Evolutionary conservation across 768 basidiomycete genomes (phyloP), one percentile per base, ranked within the genome.

Genomic region (Aureoboletus auriporus): DNA sequence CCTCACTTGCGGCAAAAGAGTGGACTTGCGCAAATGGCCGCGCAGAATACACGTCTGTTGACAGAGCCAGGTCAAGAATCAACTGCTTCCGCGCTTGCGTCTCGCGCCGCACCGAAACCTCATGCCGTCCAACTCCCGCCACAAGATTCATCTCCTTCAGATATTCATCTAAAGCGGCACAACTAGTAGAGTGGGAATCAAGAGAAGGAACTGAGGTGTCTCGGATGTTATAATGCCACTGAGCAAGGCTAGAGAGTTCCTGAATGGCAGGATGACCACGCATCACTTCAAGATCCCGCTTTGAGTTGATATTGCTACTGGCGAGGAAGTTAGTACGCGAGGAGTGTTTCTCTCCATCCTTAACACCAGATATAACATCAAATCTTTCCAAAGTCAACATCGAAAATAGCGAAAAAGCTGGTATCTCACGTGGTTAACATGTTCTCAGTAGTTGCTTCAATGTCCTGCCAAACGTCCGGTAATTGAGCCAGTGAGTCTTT

Each of bases 311-410:
- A n/a, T 68, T 59, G 52, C 71, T 75, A 8, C 74, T 74, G 0
- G 82, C 72, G 16, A 89, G 64, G 55, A 89, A 85, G 57, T 82
- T 79, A 2, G 82, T 71, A 44, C 79, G 69, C 1, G 73, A 71
- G 5, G 68, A 48, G 23, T 68, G 50, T 11, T 46, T 35, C 1
- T 79, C 77, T 51, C 79, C 77, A 10, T 74, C 70, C 9, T 78
- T 78, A 16, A 78, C 68, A 29, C 75, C 72, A 53, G 83, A 78
- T 3, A 78, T 71, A 23, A 86, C 62, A 58, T 92, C 89, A 50
- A 75, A 80, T 12, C 89, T 89, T 45, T 10, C 34, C 40, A 50
- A 28, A 4, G 23, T 56, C 16, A 53, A 30, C 11, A 33, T 23
- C 35, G 8, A 4, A 12, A 38, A 20, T 26, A 42, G 41, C 31